Evolutionary conservation across 306 rosid genomes (phyloP).

Genomic region (Myrica gale): DNA sequence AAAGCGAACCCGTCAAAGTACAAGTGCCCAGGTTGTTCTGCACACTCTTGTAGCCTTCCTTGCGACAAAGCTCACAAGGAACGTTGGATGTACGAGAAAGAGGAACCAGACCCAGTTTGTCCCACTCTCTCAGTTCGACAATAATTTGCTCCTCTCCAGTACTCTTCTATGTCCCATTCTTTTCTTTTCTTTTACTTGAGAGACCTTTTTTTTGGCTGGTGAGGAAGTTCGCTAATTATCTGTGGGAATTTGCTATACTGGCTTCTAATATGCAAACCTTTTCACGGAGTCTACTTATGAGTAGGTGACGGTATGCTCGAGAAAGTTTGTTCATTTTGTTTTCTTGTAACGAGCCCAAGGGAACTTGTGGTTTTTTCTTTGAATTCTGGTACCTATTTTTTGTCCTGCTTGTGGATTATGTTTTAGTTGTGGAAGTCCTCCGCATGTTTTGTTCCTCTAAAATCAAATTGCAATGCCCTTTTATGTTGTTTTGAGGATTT

Average conservation of each 20-base stretch:
- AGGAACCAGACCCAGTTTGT: slow-evolving; percentile 61
- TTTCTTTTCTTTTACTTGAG: slow-evolving; percentile 4
- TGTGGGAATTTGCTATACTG: not conserved
- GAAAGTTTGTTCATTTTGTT: not conserved
- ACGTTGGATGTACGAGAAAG: slow-evolving; percentile 73
- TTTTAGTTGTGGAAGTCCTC: not conserved
- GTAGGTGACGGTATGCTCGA: not conserved
- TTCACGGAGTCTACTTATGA: not conserved
- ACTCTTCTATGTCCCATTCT: slow-evolving; percentile 9
- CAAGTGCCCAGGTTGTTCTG: slow-evolving; percentile 83
- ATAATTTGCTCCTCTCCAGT: slow-evolving; percentile 71
- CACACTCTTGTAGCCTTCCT: slow-evolving; percentile 70
- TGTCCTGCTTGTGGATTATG: not conserved
- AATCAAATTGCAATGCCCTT: not conserved
- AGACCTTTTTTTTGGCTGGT: slow-evolving; percentile 14
- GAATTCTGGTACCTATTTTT: not conserved
- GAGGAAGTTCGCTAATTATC: not conserved
- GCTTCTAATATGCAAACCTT: too few relatives aligned
- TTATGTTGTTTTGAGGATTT: not conserved
- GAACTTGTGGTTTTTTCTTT: not conserved
- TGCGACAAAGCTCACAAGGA: slow-evolving; percentile 85
- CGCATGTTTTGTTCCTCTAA: not conserved
- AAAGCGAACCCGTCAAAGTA: slow-evolving; percentile 59
- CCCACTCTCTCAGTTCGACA: slow-evolving; percentile 75
- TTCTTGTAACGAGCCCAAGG: not conserved